A percentile compares a stretch with the other conserved stretches of the same genome.
Evolutionary conservation across 1,284 basidiomycete species (phyloP).

Genomic region (Ustilago shanxiensis): DNA sequence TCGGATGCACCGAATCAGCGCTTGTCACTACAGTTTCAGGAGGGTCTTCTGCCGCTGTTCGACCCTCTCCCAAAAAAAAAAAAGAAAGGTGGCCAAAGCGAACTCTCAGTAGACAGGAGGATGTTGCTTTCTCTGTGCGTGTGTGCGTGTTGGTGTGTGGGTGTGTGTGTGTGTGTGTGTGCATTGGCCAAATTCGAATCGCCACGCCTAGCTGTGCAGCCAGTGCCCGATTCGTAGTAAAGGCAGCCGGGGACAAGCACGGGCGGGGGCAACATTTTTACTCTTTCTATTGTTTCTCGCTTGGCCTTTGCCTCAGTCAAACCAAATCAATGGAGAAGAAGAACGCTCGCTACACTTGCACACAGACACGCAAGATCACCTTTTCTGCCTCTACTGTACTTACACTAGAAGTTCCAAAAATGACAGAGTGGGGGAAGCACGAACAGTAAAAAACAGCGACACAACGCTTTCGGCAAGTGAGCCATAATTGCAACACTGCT

Average conservation of each 20-base stretch:
- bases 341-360: too few relatives aligned
- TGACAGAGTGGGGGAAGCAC: constrained; percentile 9
- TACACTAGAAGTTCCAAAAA: too few relatives aligned
- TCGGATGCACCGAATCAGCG: constrained; percentile 17
- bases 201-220: neutral
- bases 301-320: neutral
- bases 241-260: constrained; percentile 1
- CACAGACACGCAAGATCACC: neutral
- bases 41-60: neutral
- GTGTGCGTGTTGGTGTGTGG: constrained; percentile 1
- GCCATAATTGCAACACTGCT: constrained; percentile 8
- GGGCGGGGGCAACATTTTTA: neutral
- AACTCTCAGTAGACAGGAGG: neutral
- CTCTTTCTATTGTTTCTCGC: constrained; percentile 1
- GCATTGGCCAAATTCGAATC: constrained; percentile 23
- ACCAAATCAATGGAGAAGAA: too few relatives aligned
- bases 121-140: neutral
- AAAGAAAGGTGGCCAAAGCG: constrained; percentile 27
- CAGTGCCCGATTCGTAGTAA: neutral
- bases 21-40: neutral
- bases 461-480: constrained; percentile 17
- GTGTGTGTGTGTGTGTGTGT: neutral
- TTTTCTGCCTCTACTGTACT: neutral
- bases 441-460: neutral
- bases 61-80: constrained; percentile 3